Evolutionary conservation across 2,329 filamentous ascomycete species (phyloP).

Genomic region (Nemania diffusa): DNA sequence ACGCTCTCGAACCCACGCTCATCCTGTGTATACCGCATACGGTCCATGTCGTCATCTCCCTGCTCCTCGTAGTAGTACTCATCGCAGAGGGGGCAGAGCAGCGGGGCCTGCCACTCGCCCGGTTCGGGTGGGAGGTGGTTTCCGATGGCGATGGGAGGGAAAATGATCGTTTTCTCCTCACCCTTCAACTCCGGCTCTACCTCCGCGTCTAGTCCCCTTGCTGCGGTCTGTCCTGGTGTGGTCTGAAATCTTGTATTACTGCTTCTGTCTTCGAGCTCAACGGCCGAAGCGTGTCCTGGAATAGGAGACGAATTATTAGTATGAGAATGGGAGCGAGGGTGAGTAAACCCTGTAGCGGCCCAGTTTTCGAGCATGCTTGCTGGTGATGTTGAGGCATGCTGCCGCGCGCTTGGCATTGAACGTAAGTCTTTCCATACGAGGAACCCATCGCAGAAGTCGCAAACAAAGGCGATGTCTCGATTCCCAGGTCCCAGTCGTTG

Average conservation of each 20-base stretch:
- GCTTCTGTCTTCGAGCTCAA: constrained; percentile 29
- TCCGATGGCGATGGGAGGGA: constrained; percentile 66
- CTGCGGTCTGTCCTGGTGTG: neutral
- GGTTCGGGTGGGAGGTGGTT: constrained; percentile 64
- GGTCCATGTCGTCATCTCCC: constrained; percentile 63
- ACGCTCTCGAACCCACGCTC: constrained; percentile 62
- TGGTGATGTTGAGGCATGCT: constrained; percentile 43
- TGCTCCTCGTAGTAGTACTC: constrained; percentile 61
- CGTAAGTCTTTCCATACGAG: constrained; percentile 68
- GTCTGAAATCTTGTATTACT: neutral
- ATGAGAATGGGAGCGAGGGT: constrained; percentile 13
- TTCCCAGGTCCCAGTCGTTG: constrained; percentile 61
- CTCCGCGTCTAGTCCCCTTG: constrained; percentile 1
- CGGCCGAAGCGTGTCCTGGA: constrained; percentile 14
- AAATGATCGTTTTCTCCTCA: constrained; percentile 63
- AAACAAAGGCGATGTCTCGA: constrained; percentile 67
- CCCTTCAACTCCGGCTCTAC: constrained; percentile 47
- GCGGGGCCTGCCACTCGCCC: constrained; percentile 62
- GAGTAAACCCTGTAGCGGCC: constrained; percentile 60
- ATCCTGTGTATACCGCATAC: constrained; percentile 59
- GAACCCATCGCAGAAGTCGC: constrained; percentile 71
- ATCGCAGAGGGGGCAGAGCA: constrained; percentile 68
- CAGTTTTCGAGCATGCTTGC: constrained; percentile 54
- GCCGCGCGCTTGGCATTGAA: constrained; percentile 60
- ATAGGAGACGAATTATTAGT: neutral